phyloP scores from a whole-genome alignment of 257 asterid genomes.

The Eucommia ulmoides region DNA sequence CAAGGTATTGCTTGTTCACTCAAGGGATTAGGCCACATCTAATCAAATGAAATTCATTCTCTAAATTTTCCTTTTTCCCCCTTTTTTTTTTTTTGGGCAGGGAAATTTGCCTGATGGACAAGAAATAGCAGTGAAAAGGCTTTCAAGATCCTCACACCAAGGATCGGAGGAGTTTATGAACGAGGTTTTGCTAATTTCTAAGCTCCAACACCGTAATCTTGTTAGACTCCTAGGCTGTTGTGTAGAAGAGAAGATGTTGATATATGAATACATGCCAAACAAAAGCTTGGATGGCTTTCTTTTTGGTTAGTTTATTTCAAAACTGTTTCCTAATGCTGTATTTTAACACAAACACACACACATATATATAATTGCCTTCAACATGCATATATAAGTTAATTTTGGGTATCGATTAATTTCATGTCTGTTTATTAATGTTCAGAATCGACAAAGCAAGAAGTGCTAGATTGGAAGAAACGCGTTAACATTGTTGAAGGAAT shows the following conservation, averaged over 20 bases:
- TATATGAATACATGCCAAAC: conserved; percentile 31
- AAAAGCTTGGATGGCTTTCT: conserved; percentile 32
- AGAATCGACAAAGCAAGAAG: background rate
- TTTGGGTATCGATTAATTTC: background rate
- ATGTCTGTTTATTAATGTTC: background rate
- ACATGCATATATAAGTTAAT: background rate
- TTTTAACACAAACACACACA: too few relatives aligned
- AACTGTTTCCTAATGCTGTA: too few relatives aligned
- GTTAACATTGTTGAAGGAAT: conserved; percentile 39
- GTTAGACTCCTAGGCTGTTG: conserved; percentile 29
- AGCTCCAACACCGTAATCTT: conserved; percentile 34
- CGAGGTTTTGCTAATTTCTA: conserved; percentile 30
- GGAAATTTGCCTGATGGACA: conserved; percentile 23
- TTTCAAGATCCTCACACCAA: conserved; percentile 25
- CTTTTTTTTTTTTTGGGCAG: conserved; percentile 7
- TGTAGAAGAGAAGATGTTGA: conserved; percentile 26
- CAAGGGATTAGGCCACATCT: background rate
- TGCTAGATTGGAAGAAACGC: conserved; percentile 40
- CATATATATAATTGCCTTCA: background rate
- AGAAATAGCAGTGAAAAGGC: conserved; percentile 39
- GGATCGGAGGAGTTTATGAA: conserved; percentile 30
- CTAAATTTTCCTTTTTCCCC: background rate
- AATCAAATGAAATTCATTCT: background rate
- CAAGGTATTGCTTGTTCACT: conserved; percentile 6
- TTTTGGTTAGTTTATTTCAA: conserved; percentile 18